These are phyloP conservation scores for Cladosporium sp. DNA, from an alignment of 2,329 filamentous ascomycete species.

Conservation along the genomic window DNA sequence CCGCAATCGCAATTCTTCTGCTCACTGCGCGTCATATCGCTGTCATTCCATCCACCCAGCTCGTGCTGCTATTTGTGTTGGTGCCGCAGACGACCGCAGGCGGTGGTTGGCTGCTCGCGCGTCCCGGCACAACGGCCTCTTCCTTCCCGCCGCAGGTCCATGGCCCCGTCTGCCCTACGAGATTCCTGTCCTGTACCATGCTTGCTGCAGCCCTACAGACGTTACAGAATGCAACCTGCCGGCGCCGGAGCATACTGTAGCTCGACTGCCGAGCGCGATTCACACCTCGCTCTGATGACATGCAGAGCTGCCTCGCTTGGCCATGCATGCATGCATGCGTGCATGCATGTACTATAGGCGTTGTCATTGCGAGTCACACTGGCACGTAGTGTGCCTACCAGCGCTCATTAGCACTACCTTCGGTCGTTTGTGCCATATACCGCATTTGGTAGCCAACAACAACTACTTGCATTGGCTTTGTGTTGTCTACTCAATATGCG, in stretches of 20 bases:
- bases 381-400: background rate
- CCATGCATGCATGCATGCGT: background rate
- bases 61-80: slow-evolving; percentile 12
- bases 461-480: background rate
- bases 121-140: slow-evolving; percentile 3
- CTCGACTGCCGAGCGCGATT: background rate
- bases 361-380: slow-evolving; percentile 3
- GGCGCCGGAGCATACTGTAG: background rate
- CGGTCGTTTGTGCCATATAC: background rate
- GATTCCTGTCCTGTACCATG: background rate
- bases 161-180: background rate
- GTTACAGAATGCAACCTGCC: background rate
- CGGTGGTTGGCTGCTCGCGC: background rate
- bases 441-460: background rate
- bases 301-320: background rate
- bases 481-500: too few relatives aligned
- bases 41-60: background rate
- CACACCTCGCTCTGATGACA: background rate
- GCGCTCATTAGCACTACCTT: too few relatives aligned
- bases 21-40: background rate
- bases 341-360: background rate
- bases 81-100: background rate
- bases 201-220: slow-evolving; percentile 3
- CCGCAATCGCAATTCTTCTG: slow-evolving; percentile 4
- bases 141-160: slow-evolving; percentile 13